Evolutionary conservation across 208 protist species (phyloP).

Genomic region (Angomonas ambiguus): DNA sequence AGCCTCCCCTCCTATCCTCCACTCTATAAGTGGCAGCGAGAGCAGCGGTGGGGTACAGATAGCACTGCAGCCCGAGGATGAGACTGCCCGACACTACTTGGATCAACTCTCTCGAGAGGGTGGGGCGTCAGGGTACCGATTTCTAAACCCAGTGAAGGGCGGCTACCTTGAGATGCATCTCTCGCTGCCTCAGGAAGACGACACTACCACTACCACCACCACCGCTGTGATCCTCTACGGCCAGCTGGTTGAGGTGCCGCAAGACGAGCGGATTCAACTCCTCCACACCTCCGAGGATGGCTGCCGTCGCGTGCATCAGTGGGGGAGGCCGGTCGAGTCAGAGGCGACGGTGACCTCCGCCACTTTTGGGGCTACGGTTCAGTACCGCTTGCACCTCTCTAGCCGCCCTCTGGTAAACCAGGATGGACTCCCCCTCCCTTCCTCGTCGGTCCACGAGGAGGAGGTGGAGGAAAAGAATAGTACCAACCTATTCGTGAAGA

Average conservation of each 20-base stretch:
- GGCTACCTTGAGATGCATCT: neutral
- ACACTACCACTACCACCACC: neutral
- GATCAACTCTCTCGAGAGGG: neutral
- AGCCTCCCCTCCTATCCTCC: neutral
- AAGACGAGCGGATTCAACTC: neutral
- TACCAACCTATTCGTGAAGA: neutral
- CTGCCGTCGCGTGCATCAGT: neutral
- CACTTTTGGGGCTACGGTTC: neutral
- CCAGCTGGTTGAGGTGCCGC: neutral
- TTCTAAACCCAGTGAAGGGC: neutral
- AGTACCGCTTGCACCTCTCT: neutral
- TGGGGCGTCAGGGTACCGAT: neutral
- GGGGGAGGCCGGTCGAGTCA: too few species aligned
- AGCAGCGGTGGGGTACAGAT: neutral
- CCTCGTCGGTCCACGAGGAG: too few species aligned
- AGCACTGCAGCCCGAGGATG: neutral
- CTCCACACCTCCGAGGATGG: neutral
- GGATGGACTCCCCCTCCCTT: too few species aligned
- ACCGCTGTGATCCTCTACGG: neutral
- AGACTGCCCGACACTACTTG: neutral
- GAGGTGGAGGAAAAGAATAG: neutral
- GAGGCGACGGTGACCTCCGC: too few species aligned
- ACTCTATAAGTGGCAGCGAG: neutral
- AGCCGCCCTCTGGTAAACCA: neutral
- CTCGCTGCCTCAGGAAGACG: too few species aligned